Base-by-base conservation (phyloP, 805 yeast genomes). In the Metschnikowia similis region DNA sequence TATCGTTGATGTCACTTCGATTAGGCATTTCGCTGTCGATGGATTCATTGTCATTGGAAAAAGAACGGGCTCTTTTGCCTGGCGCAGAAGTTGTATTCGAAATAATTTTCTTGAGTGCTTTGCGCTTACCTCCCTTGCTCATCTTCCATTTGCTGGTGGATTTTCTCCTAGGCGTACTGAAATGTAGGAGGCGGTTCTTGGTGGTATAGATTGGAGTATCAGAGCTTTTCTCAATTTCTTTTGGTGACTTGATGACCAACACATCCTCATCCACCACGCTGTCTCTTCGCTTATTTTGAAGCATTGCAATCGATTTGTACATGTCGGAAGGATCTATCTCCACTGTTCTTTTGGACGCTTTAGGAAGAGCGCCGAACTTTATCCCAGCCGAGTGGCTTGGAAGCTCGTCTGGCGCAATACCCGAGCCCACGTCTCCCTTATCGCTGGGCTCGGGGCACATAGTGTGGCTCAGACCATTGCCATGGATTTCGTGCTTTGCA, bases 301-400 rank as follows among this genome's bases (percentile, higher is more conserved):
- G 71, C 84, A 90, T 83, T 38, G 89, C 83, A 57, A 90, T 85
- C 3, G 96, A 89, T 71, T 85, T 76, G 63, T 76, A 85, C 82
- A 90, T 84, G 61, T 91, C 97, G 44, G 85, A 80, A 1, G 97
- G 96, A 32, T 85, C 84, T 10, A 87, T 53, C 35, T 69, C 71
- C 40, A 61, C 56, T 6, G 59, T 71, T 21, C 83, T 47, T 51
- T 72, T 73, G 8, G 70, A 70, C 0, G 87, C 83, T 36, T 70
- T 81, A 0, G 89, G 88, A 27, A 85, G 68, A 43, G 67, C 69
- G 7, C 81, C 90, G 62, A 85, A 85, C 47, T 74, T 71, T 57
- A 85, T 83, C 32, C 76, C 77, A 8, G 49, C 57, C 13, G 44
- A 36, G 13, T 38, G 41, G 9, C 11, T 14, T 8, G 31, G 38